Evolutionary conservation across 176 grass and related monocot genomes (phyloP).

Genomic region (bread wheat (Triticum aestivum)): DNA sequence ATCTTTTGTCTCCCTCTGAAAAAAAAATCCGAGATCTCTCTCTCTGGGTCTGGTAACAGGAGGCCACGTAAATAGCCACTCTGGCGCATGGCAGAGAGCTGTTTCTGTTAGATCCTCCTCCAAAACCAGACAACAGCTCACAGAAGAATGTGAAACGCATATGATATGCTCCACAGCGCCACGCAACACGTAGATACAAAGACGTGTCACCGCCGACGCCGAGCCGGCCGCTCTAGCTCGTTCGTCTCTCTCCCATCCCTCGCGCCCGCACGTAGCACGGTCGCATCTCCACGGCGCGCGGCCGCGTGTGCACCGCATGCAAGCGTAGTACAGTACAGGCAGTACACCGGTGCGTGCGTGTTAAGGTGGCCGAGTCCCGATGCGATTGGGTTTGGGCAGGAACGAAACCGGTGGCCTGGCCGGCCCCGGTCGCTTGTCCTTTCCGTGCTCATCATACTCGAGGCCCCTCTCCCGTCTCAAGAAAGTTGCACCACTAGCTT

Average conservation of each 20-base stretch:
- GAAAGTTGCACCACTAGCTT: not conserved
- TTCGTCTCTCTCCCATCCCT: too few species aligned
- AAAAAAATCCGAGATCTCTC: too few species aligned
- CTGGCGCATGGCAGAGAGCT: too few species aligned
- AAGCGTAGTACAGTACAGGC: too few species aligned
- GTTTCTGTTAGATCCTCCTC: too few species aligned
- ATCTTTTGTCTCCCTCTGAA: too few species aligned
- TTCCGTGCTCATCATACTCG: constrained; percentile 3
- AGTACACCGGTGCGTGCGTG: not conserved
- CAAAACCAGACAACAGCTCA: too few species aligned
- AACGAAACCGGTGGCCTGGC: constrained; percentile 22
- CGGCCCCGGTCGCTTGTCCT: not conserved
- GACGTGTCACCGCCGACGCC: not conserved
- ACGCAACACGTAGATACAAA: not conserved
- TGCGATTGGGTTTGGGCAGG: constrained; percentile 16
- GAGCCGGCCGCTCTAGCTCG: not conserved
- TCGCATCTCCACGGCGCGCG: not conserved
- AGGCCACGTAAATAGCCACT: too few species aligned
- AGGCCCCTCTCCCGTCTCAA: not conserved
- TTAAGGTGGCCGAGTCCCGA: constrained; percentile 28
- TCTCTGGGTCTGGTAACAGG: too few species aligned
- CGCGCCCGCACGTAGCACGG: not conserved
- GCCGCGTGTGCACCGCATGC: not conserved
- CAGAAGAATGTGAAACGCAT: not conserved
- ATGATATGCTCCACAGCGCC: not conserved